Evolutionary conservation across 139 green algal species (phyloP), one percentile per base, ranked within the genome.

Genomic region (Coelastrella sp.): DNA sequence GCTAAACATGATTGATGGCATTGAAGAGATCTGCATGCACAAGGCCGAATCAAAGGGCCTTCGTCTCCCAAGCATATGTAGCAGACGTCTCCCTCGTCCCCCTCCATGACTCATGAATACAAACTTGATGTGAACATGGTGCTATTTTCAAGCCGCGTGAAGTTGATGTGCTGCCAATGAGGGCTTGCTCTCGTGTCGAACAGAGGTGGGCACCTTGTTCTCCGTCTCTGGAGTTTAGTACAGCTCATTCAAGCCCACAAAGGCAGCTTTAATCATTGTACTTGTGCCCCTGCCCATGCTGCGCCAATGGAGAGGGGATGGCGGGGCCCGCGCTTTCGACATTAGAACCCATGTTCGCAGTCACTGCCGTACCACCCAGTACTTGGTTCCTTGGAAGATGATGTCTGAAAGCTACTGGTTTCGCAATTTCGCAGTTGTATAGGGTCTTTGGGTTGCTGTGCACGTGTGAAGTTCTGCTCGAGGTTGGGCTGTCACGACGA

Each of bases 11-110:
- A 35, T 40, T 27, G 19, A 45, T 2, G 51, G 51, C 15, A 51
- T 19, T 13, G 40, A 59, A 17, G 48, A 19, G 25, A 37, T 30
- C 27, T 41, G 40, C 68, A 77, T 32, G 38, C 38, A 38, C 68
- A 77, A 37, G 68, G 68, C 68, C 38, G 43, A 48, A 77, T 77
- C 38, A 77, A 48, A 32, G 21, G 78, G 40, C 23, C 51, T 13
- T 74, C 77, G 19, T 66, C 67, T 21, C 85, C 85, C 45, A 89
- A 51, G 62, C 86, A 89, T 25, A 89, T 89, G 57, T 76, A 89
- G 80, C 86, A 89, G 38, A 45, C n/a, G 0, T 85, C 73, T 4
- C 63, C 59, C 23, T 64, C 53, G 21, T 9, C 53, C 7, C 19
- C 6, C 53, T 64, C 53, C 53, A 64, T 64, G 7, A n/a, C 53